Evolutionary conservation across 352 stramenopile species (phyloP), one percentile per base, ranked within the genome.

Genomic region (Phytopythium ostracodes): DNA sequence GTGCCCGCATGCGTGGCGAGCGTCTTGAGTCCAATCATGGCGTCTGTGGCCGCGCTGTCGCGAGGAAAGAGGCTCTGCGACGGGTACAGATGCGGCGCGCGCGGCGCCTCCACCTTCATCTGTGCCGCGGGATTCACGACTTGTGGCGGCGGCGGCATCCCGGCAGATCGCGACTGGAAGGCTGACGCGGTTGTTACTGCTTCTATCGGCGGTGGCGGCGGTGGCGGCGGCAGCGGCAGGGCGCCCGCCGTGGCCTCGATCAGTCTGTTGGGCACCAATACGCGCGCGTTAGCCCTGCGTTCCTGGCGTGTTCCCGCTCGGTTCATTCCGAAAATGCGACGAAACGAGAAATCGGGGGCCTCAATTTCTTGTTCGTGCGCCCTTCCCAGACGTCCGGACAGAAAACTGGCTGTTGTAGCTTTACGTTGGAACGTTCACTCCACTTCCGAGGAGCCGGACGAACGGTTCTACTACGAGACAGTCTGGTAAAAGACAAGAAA

Each of bases 11-110:
- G 69, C 0, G 60, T 63, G 29, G 66, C 69, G 29, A 76, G 68
- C 38, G 69, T 71, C 43, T 73, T 73, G 24, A 79, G 67, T 12
- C 64, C 69, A 14, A 74, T 67, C 70, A 80, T 72, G 38, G 68
- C 33, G 50, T 79, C 71, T 10, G 67, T 63, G 6, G 58, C 47
- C 5, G 58, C 56, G 29, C 56, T 59, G 51, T 73, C 59, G 11
- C 47, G 33, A 4, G 60, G 40, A 15, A 70, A 73, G 17, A 65
- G 53, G 29, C 27, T 59, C 20, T 58, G 38, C 17, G 63, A 62
- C 22, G 63, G 63, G 59, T 66, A 70, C 63, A 71, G 36, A 5
- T 60, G 59, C 50, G 63, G 67, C 44, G 68, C 67, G 15, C 63
- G 51, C 36, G 61, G 63, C 15, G 60, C 66, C 29, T 70, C 67